These are phyloP conservation scores for Cymodocea nodosa DNA, from an alignment of 116 monocot genomes.

Conservation along the genomic window DNA sequence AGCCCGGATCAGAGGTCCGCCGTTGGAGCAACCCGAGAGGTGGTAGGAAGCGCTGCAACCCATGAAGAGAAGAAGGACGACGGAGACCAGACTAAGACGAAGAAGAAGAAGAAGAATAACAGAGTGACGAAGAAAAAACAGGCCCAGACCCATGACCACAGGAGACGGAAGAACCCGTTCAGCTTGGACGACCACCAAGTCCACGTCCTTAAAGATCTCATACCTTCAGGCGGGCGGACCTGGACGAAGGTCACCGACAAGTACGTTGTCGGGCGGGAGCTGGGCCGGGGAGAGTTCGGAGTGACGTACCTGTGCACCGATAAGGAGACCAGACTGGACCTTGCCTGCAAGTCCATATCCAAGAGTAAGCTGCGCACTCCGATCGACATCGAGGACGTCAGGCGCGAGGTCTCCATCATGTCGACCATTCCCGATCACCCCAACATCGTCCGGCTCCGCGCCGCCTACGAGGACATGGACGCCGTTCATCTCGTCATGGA, in stretches of 20 bases:
- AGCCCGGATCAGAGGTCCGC: too few species aligned
- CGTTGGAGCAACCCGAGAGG: too few species aligned
- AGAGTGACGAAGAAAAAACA: too few species aligned
- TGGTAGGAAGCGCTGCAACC: too few species aligned
- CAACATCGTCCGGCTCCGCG: slow-evolving; percentile 26
- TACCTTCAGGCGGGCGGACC: slow-evolving; percentile 5
- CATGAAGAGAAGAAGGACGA: too few species aligned
- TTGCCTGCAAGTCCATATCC: slow-evolving; percentile 59
- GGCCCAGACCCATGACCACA: too few species aligned
- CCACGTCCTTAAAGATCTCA: slow-evolving; percentile 16
- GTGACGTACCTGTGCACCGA: slow-evolving; percentile 46
- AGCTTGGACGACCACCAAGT: background rate
- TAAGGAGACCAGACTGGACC: slow-evolving; percentile 14
- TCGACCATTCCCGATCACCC: slow-evolving; percentile 29
- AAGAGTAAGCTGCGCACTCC: slow-evolving; percentile 41
- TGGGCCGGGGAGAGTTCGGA: slow-evolving; percentile 56
- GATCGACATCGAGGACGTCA: slow-evolving; percentile 52
- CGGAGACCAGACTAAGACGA: too few species aligned
- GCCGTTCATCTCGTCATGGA: slow-evolving; percentile 61
- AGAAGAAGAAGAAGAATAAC: too few species aligned
- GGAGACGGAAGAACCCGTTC: background rate
- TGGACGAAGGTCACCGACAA: slow-evolving; percentile 14
- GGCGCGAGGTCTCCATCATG: slow-evolving; percentile 55
- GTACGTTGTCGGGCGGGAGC: slow-evolving; percentile 40
- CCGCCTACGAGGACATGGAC: slow-evolving; percentile 15